A percentile compares a stretch with the other conserved stretches of the same genome.
These are phyloP conservation scores for Mycothermus thermophilus DNA, from an alignment of 495 filamentous ascomycete genomes.

Conservation along the genomic window DNA sequence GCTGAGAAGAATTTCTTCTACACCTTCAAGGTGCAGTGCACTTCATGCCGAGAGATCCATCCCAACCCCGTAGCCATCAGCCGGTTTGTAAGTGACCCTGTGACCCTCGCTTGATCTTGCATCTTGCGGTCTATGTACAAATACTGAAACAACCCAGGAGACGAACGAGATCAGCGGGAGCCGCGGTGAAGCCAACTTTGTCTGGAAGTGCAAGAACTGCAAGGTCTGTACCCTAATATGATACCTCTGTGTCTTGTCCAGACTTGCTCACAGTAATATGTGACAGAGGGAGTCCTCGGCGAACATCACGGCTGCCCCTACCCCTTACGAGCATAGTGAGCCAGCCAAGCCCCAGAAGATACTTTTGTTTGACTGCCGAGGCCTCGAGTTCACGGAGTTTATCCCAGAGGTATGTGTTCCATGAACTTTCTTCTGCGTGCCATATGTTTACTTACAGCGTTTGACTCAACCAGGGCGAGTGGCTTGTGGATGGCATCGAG, in stretches of 20 bases:
- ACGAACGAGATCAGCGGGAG: slow-evolving; percentile 76
- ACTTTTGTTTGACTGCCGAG: slow-evolving; percentile 83
- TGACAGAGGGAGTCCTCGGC: slow-evolving; percentile 44
- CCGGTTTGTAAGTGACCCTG: slow-evolving; percentile 83
- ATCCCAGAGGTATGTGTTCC: slow-evolving; percentile 55
- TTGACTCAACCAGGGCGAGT: slow-evolving; percentile 51
- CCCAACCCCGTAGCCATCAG: slow-evolving; percentile 76
- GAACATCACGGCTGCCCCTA: slow-evolving; percentile 56
- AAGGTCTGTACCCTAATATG: slow-evolving; percentile 47
- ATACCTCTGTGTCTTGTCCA: no score
- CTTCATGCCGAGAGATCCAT: slow-evolving; percentile 82
- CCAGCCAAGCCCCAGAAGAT: slow-evolving; percentile 64
- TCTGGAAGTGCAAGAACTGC: slow-evolving; percentile 94
- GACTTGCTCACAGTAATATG: no score
- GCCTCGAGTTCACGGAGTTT: slow-evolving; percentile 84
- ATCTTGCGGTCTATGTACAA: background rate
- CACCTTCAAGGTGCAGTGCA: slow-evolving; percentile 94
- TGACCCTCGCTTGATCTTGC: no score
- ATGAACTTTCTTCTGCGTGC: background rate
- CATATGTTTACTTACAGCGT: background rate
- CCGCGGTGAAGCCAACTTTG: slow-evolving; percentile 91
- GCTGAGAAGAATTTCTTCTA: slow-evolving; percentile 75
- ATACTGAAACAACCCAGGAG: slow-evolving; percentile 42
- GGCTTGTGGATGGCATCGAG: slow-evolving; percentile 69
- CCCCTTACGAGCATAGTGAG: slow-evolving; percentile 49